These are phyloP conservation scores for Ustilago trichophora DNA, from an alignment of 1,284 basidiomycete genomes.

Conservation along the genomic window DNA sequence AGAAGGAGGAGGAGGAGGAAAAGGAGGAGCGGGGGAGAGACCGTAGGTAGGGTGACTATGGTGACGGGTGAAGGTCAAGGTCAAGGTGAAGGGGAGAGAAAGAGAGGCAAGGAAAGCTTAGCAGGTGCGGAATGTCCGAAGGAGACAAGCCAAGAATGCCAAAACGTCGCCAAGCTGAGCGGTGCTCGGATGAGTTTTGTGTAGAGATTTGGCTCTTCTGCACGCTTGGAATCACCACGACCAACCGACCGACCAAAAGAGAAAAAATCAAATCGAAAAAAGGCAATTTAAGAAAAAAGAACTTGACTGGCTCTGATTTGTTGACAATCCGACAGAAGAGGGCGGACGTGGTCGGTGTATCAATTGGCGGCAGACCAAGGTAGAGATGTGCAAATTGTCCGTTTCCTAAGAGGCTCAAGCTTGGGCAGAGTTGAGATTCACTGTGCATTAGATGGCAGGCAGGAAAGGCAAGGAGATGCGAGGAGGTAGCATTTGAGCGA, in stretches of 20 bases:
- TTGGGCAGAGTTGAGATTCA: too few relatives aligned
- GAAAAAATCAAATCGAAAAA: not conserved
- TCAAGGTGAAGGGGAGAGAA: not conserved
- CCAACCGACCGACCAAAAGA: not conserved
- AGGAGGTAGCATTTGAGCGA: not conserved
- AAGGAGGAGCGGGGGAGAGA: not conserved
- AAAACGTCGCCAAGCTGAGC: slow-evolving; percentile 5
- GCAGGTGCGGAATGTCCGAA: too few relatives aligned
- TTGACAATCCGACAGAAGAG: not conserved
- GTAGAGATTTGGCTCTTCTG: too few relatives aligned
- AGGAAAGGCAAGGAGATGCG: not conserved
- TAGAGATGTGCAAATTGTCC: not conserved
- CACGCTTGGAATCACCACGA: slow-evolving; percentile 1
- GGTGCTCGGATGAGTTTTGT: not conserved
- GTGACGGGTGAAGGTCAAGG: not conserved
- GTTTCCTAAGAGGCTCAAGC: too few relatives aligned
- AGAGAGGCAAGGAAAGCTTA: not conserved
- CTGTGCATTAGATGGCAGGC: not conserved
- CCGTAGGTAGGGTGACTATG: slow-evolving; percentile 1
- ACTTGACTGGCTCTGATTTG: slow-evolving; percentile 6
- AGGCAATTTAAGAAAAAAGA: not conserved
- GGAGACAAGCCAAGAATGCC: not conserved
- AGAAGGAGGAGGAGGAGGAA: not conserved
- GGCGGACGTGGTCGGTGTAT: not conserved
- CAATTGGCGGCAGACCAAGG: too few relatives aligned